Evolutionary conservation across 2,329 filamentous ascomycete species (phyloP), one percentile per base, ranked within the genome.

Genomic region (Diplodia seriata): DNA sequence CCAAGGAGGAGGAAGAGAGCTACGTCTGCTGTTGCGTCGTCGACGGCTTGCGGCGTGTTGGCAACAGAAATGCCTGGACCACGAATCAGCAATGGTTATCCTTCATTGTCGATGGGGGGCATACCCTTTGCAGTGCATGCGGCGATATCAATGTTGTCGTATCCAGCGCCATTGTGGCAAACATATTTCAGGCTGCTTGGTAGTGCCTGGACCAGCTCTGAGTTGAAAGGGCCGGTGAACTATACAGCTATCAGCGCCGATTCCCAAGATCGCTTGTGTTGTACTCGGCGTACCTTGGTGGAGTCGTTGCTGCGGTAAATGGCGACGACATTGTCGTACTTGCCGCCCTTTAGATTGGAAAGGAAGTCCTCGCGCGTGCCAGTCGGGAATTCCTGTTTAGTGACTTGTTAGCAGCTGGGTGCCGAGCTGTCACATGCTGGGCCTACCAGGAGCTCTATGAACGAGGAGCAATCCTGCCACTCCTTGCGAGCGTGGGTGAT

Each of bases 241-340:
- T 72, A 9, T 12, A 15, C 31, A 8, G 47, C 5, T 12, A 8
- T 67, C 12, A 67, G 64, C 26, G 11, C 9, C 3, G 11, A 29
- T 14, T 15, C 14, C 38, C 14, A 5, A 15, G 1, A 33, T 15
- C 4, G 7, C n/a, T 6, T 18, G 11, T 12, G n/a, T 9, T 26
- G 15, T 36, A 9, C 11, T 23, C 31, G 51, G 47, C 33, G 18
- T 55, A 81, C 79, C 70, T 82, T 81, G 33, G 83, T 86, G 8
- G 85, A 87, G 47, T 81, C 78, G 73, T 88, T 89, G 57, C 85
- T 87, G 67, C 86, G 84, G 75, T 87, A 88, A 59, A 89, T 82
- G 0, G 79, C 86, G 36, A 85, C 80, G 1, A 88, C 82, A 70
- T 84, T 83, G 65, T 87, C 81, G 70, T 85, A 88, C 54, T 83